Evolutionary conservation across 2,329 filamentous ascomycete species (phyloP).

Genomic region (Trichoderma arundinaceum): DNA sequence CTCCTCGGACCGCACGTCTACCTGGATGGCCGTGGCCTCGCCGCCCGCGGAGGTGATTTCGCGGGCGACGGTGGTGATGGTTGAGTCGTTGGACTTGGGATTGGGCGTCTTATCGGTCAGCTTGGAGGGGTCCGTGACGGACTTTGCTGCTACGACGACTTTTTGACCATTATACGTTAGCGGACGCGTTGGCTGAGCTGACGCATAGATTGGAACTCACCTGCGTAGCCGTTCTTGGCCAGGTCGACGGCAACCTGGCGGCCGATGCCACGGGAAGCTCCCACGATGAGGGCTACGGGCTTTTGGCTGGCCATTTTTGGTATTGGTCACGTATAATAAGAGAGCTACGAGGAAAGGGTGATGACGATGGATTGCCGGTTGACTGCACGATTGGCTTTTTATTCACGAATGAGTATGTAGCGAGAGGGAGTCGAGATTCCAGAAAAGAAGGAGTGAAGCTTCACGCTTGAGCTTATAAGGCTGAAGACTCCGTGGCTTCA

Average conservation of each 20-base stretch:
- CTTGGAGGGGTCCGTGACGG: constrained; percentile 66
- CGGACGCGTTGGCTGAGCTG: not conserved
- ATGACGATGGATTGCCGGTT: not conserved
- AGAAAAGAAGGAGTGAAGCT: not conserved
- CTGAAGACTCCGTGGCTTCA: not conserved
- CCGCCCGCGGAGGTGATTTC: constrained; percentile 73
- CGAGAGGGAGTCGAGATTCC: not conserved
- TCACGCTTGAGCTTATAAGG: constrained; percentile 4
- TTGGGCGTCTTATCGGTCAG: constrained; percentile 67
- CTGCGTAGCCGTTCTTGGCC: constrained; percentile 71
- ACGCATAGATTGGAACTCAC: constrained; percentile 49
- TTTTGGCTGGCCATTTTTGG: constrained; percentile 37
- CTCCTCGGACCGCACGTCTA: constrained; percentile 70
- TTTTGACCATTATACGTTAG: not conserved
- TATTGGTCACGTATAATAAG: constrained; percentile 6
- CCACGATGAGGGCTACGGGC: constrained; percentile 72
- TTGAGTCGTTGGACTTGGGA: constrained; percentile 75
- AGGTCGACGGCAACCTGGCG: constrained; percentile 80
- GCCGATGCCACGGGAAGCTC: constrained; percentile 80
- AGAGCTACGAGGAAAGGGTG: not conserved
- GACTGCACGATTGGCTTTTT: no score
- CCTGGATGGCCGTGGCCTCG: constrained; percentile 67
- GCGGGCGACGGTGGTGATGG: constrained; percentile 78
- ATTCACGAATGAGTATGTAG: not conserved
- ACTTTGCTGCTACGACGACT: constrained; percentile 82